Base-by-base conservation (phyloP, 2,329 filamentous ascomycete genomes). In the Taxawa tesnikishii region DNA sequence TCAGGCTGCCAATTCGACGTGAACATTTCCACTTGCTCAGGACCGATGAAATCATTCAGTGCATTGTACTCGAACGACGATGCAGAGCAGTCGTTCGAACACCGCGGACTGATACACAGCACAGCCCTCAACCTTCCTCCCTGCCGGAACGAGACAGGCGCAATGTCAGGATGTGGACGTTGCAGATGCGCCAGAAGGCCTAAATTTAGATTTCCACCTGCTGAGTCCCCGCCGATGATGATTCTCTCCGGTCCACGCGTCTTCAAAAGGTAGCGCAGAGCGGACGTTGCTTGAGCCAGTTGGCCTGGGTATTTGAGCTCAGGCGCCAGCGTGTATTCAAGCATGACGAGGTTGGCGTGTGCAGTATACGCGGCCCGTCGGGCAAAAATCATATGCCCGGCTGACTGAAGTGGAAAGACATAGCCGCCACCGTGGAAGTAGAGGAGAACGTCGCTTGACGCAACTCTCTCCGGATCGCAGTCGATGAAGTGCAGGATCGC, bases 151-250 rank as follows among this genome's bases (percentile, higher is more conserved):
- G n/a, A n/a, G n/a, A n/a, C n/a, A n/a, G n/a, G n/a, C n/a, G n/a
- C n/a, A 25, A 73, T 59, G 1, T 65, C 56, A 0, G 68, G 59
- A 38, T 75, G 72, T 0, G 73, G 70, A 43, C 78, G 73, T 0
- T 62, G 50, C 26, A 71, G 48, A 43, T 71, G 67, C 1, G 62
- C 64, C 4, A 70, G 49, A 0, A 71, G 39, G 3, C 48, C 49
- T 2, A 68, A 35, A 7, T 52, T 46, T 3, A 70, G 49, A 37
- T 68, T 67, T n/a, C 55, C 67, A 31, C 68, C 68, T 11, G 68
- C 68, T 0, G 67, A 70, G 48, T 73, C 68, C 16, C 68, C 67
- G 7, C 51, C 58, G 2, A 73, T 39, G 30, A 66, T 51, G 27
- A 73, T 60, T n/a, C n/a, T n/a, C 37, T 64, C n/a, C n/a, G n/a